These are phyloP conservation scores for Dactylonectria macrodidyma DNA, from an alignment of 2,329 filamentous ascomycete genomes.

Conservation along the genomic window DNA sequence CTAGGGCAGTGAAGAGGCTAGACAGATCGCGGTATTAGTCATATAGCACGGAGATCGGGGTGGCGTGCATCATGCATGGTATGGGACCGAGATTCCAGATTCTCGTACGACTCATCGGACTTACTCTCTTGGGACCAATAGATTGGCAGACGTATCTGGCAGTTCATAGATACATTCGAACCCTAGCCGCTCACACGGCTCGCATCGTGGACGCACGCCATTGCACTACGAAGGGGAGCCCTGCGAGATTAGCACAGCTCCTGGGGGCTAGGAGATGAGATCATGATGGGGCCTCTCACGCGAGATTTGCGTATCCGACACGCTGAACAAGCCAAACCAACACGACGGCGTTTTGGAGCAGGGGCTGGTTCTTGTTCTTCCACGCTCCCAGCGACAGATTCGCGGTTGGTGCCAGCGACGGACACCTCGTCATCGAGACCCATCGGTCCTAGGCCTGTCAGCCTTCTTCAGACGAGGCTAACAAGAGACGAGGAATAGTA, in stretches of 20 bases:
- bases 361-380: neutral
- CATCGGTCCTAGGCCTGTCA: neutral
- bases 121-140: constrained; percentile 26
- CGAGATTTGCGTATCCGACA: constrained; percentile 27
- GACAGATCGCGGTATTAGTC: neutral
- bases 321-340: constrained; percentile 23
- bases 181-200: constrained; percentile 25
- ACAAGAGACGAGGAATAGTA: too few species aligned
- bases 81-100: neutral
- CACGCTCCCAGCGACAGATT: constrained; percentile 3
- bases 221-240: constrained; percentile 24
- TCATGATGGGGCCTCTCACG: neutral
- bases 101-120: neutral
- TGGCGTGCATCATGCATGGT: neutral
- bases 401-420: neutral
- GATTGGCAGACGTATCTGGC: constrained; percentile 27
- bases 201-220: constrained; percentile 30
- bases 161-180: constrained; percentile 35
- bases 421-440: constrained; percentile 6
- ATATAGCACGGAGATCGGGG: neutral
- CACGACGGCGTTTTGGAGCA: constrained; percentile 13
- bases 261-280: neutral
- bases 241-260: neutral
- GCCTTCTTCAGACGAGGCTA: too few species aligned
- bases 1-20: constrained; percentile 27